phyloP scores from a whole-genome alignment of 1,139 yeast species.

The Taphrina populina region DNA sequence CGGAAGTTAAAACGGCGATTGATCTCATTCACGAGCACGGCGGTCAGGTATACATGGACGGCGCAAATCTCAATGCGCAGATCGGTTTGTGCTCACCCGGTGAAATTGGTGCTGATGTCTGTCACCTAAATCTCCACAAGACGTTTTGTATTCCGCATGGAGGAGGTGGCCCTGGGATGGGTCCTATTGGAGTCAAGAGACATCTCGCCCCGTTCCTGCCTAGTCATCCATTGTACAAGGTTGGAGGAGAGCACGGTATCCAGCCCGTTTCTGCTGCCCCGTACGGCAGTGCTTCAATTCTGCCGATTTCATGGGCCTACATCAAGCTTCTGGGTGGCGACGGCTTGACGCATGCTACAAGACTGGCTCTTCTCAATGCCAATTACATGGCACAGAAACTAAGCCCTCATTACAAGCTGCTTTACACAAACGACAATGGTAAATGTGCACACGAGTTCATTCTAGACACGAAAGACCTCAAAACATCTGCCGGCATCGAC shows the following conservation, averaged over 20 bases:
- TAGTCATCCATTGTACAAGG: constrained; percentile 61
- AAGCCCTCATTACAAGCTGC: constrained; percentile 66
- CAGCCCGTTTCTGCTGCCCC: constrained; percentile 89
- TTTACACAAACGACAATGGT: constrained; percentile 67
- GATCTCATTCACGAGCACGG: constrained; percentile 80
- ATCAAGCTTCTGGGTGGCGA: constrained; percentile 76
- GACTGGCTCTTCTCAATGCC: constrained; percentile 89
- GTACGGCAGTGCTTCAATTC: constrained; percentile 88
- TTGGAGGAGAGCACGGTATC: constrained; percentile 59
- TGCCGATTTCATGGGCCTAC: constrained; percentile 92
- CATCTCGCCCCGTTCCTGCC: constrained; percentile 86
- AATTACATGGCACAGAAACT: constrained; percentile 87
- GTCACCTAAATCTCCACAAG: constrained; percentile 93
- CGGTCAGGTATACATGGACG: constrained; percentile 95
- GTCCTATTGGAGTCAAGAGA: constrained; percentile 79
- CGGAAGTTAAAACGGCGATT: constrained; percentile 80
- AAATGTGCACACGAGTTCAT: constrained; percentile 97
- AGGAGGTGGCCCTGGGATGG: constrained; percentile 99
- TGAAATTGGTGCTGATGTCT: constrained; percentile 97
- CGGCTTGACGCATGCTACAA: constrained; percentile 80
- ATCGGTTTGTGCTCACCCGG: constrained; percentile 97
- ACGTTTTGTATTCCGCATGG: constrained; percentile 98
- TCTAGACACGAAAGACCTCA: constrained; percentile 82
- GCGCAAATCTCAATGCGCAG: constrained; percentile 99
- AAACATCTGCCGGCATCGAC: constrained; percentile 70